Evolutionary conservation across 495 filamentous ascomycete species (phyloP).

Genomic region (Haplographium delicatum): DNA sequence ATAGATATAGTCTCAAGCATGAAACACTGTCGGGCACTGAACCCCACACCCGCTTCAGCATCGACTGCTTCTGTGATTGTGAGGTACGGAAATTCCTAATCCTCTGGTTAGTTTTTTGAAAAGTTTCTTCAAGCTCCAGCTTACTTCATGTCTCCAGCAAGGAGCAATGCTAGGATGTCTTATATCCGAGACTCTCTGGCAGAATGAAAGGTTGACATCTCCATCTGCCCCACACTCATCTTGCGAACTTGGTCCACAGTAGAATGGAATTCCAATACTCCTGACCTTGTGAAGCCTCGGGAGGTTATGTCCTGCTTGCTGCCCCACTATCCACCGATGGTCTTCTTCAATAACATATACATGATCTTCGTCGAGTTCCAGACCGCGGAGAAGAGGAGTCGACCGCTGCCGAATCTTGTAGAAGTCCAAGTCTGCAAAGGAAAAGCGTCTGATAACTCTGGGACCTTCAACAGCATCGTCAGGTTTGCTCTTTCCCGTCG

Average conservation of each 20-base stretch:
- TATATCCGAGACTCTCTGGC: constrained; percentile 36
- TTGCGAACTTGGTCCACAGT: constrained; percentile 47
- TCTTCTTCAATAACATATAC: constrained; percentile 47
- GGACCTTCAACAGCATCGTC: constrained; percentile 31
- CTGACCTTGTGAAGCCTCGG: constrained; percentile 41
- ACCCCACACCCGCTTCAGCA: constrained; percentile 44
- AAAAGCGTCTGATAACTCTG: constrained; percentile 49
- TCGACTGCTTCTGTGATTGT: constrained; percentile 52
- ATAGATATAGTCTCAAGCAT: constrained; percentile 38
- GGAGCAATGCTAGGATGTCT: constrained; percentile 35
- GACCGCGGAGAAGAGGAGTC: constrained; percentile 44
- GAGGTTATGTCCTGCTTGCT: constrained; percentile 32
- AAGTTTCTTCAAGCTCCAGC: too few relatives aligned
- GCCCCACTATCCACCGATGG: constrained; percentile 44
- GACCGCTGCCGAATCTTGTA: constrained; percentile 53
- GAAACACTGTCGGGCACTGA: constrained; percentile 50
- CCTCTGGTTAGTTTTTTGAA: too few relatives aligned
- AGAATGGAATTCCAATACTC: constrained; percentile 53
- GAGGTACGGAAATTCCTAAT: constrained; percentile 43
- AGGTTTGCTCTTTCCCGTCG: constrained; percentile 36
- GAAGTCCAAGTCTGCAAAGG: constrained; percentile 50
- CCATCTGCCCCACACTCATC: constrained; percentile 43
- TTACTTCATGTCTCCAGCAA: constrained; percentile 48
- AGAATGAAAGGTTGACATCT: constrained; percentile 41
- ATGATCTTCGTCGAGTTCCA: constrained; percentile 52